phyloP scores from a whole-genome alignment of 345 rosid genomes.

The Jatropha curcas region DNA sequence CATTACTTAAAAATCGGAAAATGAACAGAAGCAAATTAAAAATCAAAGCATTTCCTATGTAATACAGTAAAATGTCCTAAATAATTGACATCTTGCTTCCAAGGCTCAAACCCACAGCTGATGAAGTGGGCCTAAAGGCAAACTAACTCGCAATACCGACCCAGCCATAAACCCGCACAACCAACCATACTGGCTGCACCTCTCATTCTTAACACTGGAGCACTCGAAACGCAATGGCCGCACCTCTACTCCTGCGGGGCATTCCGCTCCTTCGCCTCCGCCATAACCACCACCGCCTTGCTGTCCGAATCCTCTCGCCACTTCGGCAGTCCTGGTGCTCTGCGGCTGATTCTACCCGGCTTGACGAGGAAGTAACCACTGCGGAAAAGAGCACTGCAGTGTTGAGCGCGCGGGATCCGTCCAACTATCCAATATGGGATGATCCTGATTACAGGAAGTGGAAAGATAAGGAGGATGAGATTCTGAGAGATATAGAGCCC shows the following conservation, averaged over 20 bases:
- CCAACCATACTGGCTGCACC: background rate
- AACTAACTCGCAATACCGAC: no score
- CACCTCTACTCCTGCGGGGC: constrained; percentile 42
- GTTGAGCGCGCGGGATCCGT: constrained; percentile 33
- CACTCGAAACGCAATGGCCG: constrained; percentile 37
- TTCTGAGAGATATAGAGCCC: constrained; percentile 61
- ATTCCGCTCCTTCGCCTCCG: constrained; percentile 40
- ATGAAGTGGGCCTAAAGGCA: no score
- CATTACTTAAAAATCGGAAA: no score
- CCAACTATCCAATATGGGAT: constrained; percentile 44
- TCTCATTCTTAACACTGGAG: no score
- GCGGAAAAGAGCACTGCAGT: constrained; percentile 31
- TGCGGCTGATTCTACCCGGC: constrained; percentile 36
- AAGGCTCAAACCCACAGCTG: no score
- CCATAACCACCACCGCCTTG: constrained; percentile 28
- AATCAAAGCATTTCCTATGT: no score
- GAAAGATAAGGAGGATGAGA: constrained; percentile 77
- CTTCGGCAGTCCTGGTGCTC: constrained; percentile 35
- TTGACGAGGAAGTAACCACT: constrained; percentile 39
- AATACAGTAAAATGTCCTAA: no score
- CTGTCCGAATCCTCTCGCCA: constrained; percentile 31
- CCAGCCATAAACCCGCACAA: no score
- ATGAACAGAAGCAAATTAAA: no score
- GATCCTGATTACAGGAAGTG: constrained; percentile 76
- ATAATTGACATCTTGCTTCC: no score